Percentiles rank a stretch among this genome's conserved stretches.
phyloP scores from a whole-genome alignment of 306 rosid genomes.

The Lathyrus oleraceus region DNA sequence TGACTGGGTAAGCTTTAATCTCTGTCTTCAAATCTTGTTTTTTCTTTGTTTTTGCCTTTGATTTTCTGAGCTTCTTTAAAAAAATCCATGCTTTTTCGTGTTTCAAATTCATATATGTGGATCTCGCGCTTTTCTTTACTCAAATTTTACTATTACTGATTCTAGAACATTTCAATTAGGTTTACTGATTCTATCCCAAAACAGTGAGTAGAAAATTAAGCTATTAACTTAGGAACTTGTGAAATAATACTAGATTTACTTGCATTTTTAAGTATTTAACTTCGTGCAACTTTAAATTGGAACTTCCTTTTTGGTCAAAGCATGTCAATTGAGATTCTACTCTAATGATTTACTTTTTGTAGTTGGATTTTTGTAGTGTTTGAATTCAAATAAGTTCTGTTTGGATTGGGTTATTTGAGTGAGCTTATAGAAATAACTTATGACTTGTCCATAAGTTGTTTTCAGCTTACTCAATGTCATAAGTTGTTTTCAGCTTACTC shows the following conservation, averaged over 20 bases:
- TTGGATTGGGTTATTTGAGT: too few relatives aligned
- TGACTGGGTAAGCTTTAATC: background rate
- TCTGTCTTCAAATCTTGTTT: slow-evolving; percentile 11
- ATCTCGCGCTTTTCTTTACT: slow-evolving; percentile 22
- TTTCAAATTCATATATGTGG: background rate
- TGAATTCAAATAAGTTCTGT: too few relatives aligned
- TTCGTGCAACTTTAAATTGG: background rate
- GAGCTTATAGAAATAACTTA: too few relatives aligned
- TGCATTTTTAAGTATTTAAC: background rate
- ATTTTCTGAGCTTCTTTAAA: background rate
- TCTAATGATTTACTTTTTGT: background rate
- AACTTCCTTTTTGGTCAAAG: slow-evolving; percentile 20
- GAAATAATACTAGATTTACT: slow-evolving; percentile 3
- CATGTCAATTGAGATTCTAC: slow-evolving; percentile 27
- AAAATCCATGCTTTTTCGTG: background rate
- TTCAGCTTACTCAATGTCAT: background rate
- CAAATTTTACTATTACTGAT: background rate
- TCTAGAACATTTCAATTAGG: slow-evolving; percentile 14
- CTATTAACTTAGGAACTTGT: background rate
- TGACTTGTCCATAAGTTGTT: too few relatives aligned
- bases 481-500: background rate
- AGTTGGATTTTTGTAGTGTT: too few relatives aligned
- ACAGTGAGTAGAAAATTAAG: slow-evolving; percentile 6
- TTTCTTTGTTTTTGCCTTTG: background rate
- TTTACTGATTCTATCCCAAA: slow-evolving; percentile 9